Conservation (phyloP, 169 alveolate species). For the Plasmodium gallinaceum region DNA sequence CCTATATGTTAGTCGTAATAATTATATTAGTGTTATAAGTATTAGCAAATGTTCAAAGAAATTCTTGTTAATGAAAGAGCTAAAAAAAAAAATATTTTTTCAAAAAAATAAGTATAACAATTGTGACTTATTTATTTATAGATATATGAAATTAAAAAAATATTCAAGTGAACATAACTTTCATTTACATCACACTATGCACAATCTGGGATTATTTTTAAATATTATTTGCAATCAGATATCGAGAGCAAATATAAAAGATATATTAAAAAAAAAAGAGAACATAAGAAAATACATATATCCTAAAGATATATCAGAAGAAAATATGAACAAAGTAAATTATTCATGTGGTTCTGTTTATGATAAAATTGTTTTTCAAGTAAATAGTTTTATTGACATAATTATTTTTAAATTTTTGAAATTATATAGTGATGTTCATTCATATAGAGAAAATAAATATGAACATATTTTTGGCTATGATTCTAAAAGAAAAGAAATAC, state of each 20-base stretch:
- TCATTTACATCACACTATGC: slow-evolving; percentile 43
- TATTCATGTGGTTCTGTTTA: neutral
- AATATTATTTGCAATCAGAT: slow-evolving; percentile 30
- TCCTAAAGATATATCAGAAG: neutral
- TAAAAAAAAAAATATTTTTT: slow-evolving; percentile 13
- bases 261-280: neutral
- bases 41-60: slow-evolving; percentile 52
- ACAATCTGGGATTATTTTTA: slow-evolving; percentile 40
- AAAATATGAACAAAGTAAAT: neutral
- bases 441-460: slow-evolving; percentile 24
- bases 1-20: slow-evolving; percentile 32
- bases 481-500: slow-evolving; percentile 12
- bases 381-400: slow-evolving; percentile 34
- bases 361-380: slow-evolving; percentile 36
- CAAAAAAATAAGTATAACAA: slow-evolving; percentile 18
- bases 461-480: slow-evolving; percentile 16
- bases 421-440: slow-evolving; percentile 45
- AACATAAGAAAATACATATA: neutral
- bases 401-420: slow-evolving; percentile 53
- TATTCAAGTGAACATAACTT: neutral
- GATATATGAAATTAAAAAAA: slow-evolving; percentile 38
- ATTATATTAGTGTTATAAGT: slow-evolving; percentile 52
- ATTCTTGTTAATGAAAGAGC: slow-evolving; percentile 6
- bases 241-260: slow-evolving; percentile 8
- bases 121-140: slow-evolving; percentile 37